Evolutionary conservation across 2,329 filamentous ascomycete genomes (phyloP), one percentile per base, ranked within the genome.

Genomic region (Knoxdaviesia proteae): DNA sequence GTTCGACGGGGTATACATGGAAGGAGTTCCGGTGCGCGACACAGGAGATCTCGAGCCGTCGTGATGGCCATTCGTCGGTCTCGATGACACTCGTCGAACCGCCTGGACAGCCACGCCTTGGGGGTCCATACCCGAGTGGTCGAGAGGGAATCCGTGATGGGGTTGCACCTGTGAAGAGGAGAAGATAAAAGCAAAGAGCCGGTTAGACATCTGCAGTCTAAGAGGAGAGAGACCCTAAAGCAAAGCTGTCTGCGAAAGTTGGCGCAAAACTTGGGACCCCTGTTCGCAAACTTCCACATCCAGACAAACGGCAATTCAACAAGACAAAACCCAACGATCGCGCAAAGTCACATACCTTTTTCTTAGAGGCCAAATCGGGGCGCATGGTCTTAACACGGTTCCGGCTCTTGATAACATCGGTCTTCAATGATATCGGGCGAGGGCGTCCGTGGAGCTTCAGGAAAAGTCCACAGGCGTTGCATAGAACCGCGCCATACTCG

Each of bases 391-490:
- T 96, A 52, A 96, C 88, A 49, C 90, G 78, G 63, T 98, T 98
- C 54, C 90, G 84, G 66, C 87, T 94, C 69, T 98, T 98, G 66
- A 98, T 98, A 9, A 46, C 45, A 30, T 98, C 90, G 40, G 90
- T 96, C 70, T 98, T 98, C 53, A 98, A 72, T 52, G 84, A 93
- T 58, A 94, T 94, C 51, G 90, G 90, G 44, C 90, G 79, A 47
- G 90, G 77, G 31, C 87, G 81, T 49, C 87, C 87, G 58, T 98
- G 90, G 51, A 98, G 71, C 70, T 98, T 98, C 54, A 96, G 72
- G 61, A 96, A 98, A 45, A 98, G 72, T 46, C 90, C 90, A 62
- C 90, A 98, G 54, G 90, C 90, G 64, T 98, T 98, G 76, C 90
- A 98, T 42, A 98, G 80, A 35, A 98, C 88, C 1, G 86, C 81